Base-by-base conservation (phyloP, 2,329 filamentous ascomycete genomes). In the Achaetomium macrosporum region DNA sequence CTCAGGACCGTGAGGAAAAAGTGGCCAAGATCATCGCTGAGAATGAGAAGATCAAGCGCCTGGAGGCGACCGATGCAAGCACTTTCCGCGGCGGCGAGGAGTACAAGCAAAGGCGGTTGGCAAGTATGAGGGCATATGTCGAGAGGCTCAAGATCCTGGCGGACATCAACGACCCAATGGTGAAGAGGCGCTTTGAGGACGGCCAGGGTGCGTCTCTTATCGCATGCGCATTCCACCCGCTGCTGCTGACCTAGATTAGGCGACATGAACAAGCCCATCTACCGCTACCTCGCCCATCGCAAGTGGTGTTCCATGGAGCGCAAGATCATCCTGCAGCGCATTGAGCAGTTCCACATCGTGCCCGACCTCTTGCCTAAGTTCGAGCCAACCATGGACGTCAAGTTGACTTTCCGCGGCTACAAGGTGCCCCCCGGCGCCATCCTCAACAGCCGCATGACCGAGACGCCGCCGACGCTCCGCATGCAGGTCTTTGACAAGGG, bases 261-360 rank as follows among this genome's bases (percentile, higher is more conserved):
- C 59, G 90, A 97, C 70, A 92, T 97, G 90, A 85, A 82, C 74
- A 95, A 95, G 70, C 92, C 92, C 58, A 91, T 99, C 66, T 99
- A 99, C 76, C 88, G 92, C 59, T 81, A 88, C 70, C 85, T 97
- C 47, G 89, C 92, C 56, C 82, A 96, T 66, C 75, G 79, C 63
- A 90, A 95, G 74, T 99, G 93, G 93, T 84, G 85, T 62, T 77
- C 83, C 59, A 90, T 93, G 74, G 85, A 90, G 66, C 83, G 86
- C 63, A 82, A 83, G 62, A 74, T 97, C 58, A 81, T 95, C 58
- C 76, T 84, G 57, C 93, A 99, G 75, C 87, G 93, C 66, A 86
- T 97, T 65, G 75, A 81, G 45, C 90, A 96, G 68, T 87, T 97
- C 77, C 79, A 84, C 64, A 84, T 99, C 52, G 81, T 95, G 7